These are phyloP conservation scores for Taphrina wiesneri DNA, from an alignment of 1,139 yeast genomes.

Conservation along the genomic window DNA sequence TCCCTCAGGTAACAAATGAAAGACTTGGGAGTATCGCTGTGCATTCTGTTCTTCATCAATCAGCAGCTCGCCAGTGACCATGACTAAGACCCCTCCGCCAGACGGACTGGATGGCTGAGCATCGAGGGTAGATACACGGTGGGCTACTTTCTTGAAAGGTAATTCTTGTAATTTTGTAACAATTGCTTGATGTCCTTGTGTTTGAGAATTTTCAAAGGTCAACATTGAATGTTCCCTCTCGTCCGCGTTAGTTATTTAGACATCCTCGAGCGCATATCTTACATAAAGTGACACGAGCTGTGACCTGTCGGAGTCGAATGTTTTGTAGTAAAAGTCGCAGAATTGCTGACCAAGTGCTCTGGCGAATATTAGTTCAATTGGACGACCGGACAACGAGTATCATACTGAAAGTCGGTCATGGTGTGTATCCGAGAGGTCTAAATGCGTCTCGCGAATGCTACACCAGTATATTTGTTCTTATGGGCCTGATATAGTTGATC, in stretches of 20 bases:
- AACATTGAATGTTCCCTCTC: constrained; percentile 93
- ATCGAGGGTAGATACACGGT: constrained; percentile 89
- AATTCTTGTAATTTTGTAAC: constrained; percentile 84
- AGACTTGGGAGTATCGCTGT: constrained; percentile 94
- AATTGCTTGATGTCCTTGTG: constrained; percentile 90
- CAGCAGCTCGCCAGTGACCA: constrained; percentile 95
- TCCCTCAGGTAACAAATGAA: constrained; percentile 93
- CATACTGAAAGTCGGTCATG: constrained; percentile 32
- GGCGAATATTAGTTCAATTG: background rate
- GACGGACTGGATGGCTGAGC: constrained; percentile 96
- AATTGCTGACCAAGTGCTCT: constrained; percentile 43
- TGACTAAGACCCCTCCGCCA: constrained; percentile 84
- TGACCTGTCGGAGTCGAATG: constrained; percentile 88
- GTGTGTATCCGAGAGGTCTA: too few relatives aligned
- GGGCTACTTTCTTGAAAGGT: constrained; percentile 90
- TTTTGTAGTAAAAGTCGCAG: constrained; percentile 91
- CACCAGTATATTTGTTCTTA: background rate
- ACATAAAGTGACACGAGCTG: constrained; percentile 89
- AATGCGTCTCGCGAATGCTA: background rate
- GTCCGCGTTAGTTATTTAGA: constrained; percentile 29
- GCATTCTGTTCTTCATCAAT: constrained; percentile 93
- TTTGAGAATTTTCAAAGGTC: constrained; percentile 90
- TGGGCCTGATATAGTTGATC: background rate
- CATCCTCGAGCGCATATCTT: constrained; percentile 40
- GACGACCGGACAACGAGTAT: background rate